Percentiles rank a stretch among this genome's conserved stretches.
phyloP scores from a whole-genome alignment of 108 stramenopile genomes.

The Fragilaria crotonensis region DNA sequence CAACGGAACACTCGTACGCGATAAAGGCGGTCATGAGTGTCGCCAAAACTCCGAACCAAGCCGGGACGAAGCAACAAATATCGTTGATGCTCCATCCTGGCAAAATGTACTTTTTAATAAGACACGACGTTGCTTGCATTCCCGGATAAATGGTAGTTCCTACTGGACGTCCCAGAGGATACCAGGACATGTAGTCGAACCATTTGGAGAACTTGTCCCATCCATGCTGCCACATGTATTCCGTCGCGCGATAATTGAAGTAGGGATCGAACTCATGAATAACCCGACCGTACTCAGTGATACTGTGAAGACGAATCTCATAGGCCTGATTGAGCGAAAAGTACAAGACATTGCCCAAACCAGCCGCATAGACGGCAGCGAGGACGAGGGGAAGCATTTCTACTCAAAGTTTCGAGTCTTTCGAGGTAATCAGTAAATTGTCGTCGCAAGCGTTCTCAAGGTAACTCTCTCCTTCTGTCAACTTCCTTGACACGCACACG shows the following conservation, averaged over 20 bases:
- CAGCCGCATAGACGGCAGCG: not conserved
- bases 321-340: conserved; percentile 43
- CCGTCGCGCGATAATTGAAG: conserved; percentile 90
- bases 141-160: conserved; percentile 99
- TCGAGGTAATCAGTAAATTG: too few species aligned
- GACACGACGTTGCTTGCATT: conserved; percentile 91
- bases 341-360: conserved; percentile 10
- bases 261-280: conserved; percentile 90
- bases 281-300: conserved; percentile 76
- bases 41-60: conserved; percentile 84
- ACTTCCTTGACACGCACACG: too few species aligned
- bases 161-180: conserved; percentile 93
- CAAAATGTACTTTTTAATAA: conserved; percentile 61
- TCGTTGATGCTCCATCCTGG: conserved; percentile 82
- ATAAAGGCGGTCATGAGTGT: conserved; percentile 59
- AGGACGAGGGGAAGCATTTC: not conserved
- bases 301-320: conserved; percentile 71
- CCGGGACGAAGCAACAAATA: conserved; percentile 88
- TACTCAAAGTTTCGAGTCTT: too few species aligned
- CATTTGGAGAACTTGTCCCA: conserved; percentile 65
- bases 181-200: conserved; percentile 94
- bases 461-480: too few species aligned
- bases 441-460: too few species aligned
- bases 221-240: conserved; percentile 52
- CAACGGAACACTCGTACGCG: conserved; percentile 53